Conservation (phyloP, 2,329 filamentous ascomycete species). For the Aspergillus awamori region DNA sequence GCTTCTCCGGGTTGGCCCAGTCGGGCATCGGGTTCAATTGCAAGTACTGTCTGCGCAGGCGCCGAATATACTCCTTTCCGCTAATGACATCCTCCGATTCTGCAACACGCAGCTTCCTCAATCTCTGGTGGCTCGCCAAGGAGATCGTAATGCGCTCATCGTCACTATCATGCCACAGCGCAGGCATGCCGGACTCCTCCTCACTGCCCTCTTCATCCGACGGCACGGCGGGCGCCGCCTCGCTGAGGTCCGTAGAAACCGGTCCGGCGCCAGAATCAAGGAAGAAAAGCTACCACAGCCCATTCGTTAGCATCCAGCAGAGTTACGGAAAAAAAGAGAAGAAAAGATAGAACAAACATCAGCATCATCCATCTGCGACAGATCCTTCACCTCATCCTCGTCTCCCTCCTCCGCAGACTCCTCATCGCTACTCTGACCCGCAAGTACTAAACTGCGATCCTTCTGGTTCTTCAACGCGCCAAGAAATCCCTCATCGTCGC, state of each 20-base stretch:
- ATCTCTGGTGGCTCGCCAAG: constrained; percentile 70
- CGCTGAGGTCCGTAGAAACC: constrained; percentile 33
- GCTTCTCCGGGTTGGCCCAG: constrained; percentile 58
- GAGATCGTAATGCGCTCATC: constrained; percentile 87
- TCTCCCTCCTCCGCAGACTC: constrained; percentile 38
- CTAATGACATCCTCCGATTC: constrained; percentile 84
- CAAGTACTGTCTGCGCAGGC: constrained; percentile 77
- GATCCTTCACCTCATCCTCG: constrained; percentile 53
- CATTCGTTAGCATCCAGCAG: background rate
- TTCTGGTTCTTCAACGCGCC: constrained; percentile 68
- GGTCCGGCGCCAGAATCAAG: constrained; percentile 67
- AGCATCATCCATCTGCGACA: constrained; percentile 73
- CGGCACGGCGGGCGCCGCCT: constrained; percentile 40
- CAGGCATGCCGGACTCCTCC: constrained; percentile 30
- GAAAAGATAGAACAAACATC: constrained; percentile 55
- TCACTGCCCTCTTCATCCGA: constrained; percentile 41
- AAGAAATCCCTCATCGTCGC: constrained; percentile 80
- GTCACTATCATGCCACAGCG: constrained; percentile 88
- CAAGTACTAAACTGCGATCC: constrained; percentile 44
- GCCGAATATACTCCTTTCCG: constrained; percentile 79
- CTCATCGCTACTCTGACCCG: constrained; percentile 32
- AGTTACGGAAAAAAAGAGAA: background rate
- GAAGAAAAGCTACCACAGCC: constrained; percentile 68
- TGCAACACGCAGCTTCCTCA: constrained; percentile 79
- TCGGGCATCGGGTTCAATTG: constrained; percentile 63